A percentile compares a stretch with the other conserved stretches of the same genome.
phyloP scores from a whole-genome alignment of 1,284 basidiomycete species.

The Boletus austroedulis region DNA sequence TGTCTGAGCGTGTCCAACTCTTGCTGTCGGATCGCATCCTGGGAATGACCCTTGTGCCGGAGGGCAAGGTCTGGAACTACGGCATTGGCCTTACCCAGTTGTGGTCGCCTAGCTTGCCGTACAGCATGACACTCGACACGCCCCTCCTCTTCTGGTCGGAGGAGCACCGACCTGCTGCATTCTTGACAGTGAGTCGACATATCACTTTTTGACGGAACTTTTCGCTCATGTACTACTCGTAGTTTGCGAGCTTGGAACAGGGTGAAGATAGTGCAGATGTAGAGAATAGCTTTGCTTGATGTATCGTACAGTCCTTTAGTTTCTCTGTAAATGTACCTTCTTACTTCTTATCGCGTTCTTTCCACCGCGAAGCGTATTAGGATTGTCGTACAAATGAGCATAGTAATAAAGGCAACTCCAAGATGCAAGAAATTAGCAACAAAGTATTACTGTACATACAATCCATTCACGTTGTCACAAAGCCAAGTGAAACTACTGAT shows the following conservation, averaged over 20 bases:
- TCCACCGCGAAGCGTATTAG: too few relatives aligned
- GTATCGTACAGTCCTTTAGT: slow-evolving; percentile 11
- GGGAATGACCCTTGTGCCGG: slow-evolving; percentile 87
- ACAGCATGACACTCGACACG: slow-evolving; percentile 86
- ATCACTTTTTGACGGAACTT: background rate
- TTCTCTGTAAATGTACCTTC: slow-evolving; percentile 23
- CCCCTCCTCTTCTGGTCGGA: slow-evolving; percentile 96
- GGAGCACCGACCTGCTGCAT: slow-evolving; percentile 88
- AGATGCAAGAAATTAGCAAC: slow-evolving; percentile 18
- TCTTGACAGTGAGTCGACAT: slow-evolving; percentile 68
- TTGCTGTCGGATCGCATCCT: slow-evolving; percentile 91
- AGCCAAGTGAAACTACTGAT: slow-evolving; percentile 35
- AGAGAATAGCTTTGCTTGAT: slow-evolving; percentile 79
- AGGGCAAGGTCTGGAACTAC: slow-evolving; percentile 93
- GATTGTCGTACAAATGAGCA: background rate
- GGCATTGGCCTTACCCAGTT: slow-evolving; percentile 88
- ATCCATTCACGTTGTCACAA: slow-evolving; percentile 23
- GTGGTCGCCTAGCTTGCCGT: slow-evolving; percentile 84
- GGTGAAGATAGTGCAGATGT: slow-evolving; percentile 89
- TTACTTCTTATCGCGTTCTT: background rate
- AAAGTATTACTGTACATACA: slow-evolving; percentile 14
- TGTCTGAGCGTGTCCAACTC: slow-evolving; percentile 96
- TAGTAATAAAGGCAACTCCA: background rate
- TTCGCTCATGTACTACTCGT: slow-evolving; percentile 3
- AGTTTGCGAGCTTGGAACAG: slow-evolving; percentile 84